Percentiles rank a stretch among this genome's conserved stretches.
phyloP scores from a whole-genome alignment of 176 grass and related monocot species.

The Avena insularis region DNA sequence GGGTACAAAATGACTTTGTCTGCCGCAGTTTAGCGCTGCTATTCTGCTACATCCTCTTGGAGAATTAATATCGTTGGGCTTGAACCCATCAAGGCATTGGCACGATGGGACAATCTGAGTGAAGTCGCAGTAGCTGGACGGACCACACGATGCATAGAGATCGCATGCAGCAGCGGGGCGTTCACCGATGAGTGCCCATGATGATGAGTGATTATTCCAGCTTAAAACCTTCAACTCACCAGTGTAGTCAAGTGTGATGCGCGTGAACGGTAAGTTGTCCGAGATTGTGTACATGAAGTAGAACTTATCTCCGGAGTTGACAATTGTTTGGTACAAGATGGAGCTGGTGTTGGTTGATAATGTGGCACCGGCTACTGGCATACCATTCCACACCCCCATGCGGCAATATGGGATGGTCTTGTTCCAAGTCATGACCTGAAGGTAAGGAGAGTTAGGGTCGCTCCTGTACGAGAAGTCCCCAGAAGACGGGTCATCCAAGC shows the following conservation, averaged over 20 bases:
- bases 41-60: conserved; percentile 45
- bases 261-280: background rate
- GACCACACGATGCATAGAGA: conserved; percentile 34
- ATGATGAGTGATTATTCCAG: background rate
- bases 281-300: background rate
- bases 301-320: background rate
- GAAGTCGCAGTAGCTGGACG: conserved; percentile 38
- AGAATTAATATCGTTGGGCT: background rate
- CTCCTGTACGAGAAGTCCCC: conserved; percentile 30
- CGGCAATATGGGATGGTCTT: conserved; percentile 1
- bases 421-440: conserved; percentile 21
- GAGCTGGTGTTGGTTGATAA: background rate
- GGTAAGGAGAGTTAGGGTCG: conserved; percentile 19
- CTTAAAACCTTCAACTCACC: background rate
- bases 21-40: conserved; percentile 21
- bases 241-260: background rate
- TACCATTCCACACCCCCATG: conserved; percentile 25
- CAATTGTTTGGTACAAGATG: background rate
- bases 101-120: conserved; percentile 3
- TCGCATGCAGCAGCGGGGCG: background rate
- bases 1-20: background rate
- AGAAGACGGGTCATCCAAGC: conserved; percentile 40
- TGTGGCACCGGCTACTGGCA: rapidly evolving
- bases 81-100: conserved; percentile 45
- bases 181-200: background rate